Evolutionary conservation across 495 filamentous ascomycete genomes (phyloP).

Genomic region (Neurospora discreta): DNA sequence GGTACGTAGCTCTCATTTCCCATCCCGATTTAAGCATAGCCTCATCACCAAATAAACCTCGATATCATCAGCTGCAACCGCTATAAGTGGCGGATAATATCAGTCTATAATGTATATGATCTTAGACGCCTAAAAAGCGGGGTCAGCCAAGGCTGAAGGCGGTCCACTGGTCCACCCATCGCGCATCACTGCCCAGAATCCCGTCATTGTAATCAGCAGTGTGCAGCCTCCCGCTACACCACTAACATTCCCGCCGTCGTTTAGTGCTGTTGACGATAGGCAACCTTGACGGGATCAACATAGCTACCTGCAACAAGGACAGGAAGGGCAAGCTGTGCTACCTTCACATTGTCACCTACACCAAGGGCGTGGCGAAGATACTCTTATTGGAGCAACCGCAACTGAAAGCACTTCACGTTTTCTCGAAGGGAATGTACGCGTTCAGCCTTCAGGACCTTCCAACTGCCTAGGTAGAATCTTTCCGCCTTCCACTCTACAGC

Average conservation of each 20-base stretch:
- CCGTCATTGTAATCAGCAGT: background rate
- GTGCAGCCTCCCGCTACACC: background rate
- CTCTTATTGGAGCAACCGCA: background rate
- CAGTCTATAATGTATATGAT: background rate
- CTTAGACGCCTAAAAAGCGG: background rate
- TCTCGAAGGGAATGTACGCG: background rate
- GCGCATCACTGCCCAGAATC: background rate
- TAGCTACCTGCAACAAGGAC: background rate
- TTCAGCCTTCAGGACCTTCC: background rate
- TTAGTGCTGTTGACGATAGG: background rate
- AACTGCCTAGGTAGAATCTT: background rate
- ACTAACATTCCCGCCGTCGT: background rate
- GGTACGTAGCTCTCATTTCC: background rate
- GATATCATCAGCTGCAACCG: background rate
- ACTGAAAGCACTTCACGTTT: background rate
- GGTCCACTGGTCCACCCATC: background rate
- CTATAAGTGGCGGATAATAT: background rate
- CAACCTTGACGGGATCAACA: background rate
- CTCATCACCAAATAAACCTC: background rate
- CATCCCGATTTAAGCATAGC: background rate
- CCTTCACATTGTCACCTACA: background rate
- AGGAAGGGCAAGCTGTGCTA: background rate
- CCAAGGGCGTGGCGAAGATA: background rate
- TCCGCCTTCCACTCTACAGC: background rate
- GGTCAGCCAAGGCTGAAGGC: background rate